Percentiles rank a stretch among this genome's conserved stretches.
Evolutionary conservation across 2,329 filamentous ascomycete genomes (phyloP).

Genomic region (Cercospora beticola): DNA sequence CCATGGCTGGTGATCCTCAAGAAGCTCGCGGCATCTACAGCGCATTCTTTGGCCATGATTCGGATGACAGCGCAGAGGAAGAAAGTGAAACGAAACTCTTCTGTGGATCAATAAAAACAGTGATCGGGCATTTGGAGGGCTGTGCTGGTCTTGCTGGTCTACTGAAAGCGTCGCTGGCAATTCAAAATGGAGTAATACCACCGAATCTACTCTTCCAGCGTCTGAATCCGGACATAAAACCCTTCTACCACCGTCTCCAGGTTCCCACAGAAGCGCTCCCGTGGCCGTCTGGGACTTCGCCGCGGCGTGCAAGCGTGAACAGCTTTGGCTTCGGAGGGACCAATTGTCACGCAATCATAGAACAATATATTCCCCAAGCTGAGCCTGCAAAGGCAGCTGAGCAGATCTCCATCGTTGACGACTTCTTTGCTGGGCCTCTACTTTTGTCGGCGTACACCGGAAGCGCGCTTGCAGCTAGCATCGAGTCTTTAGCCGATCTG

Average conservation of each 20-base stretch:
- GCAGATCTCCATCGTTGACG: neutral
- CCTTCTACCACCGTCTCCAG: slow-evolving; percentile 22
- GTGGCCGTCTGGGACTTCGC: slow-evolving; percentile 31
- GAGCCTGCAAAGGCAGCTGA: neutral
- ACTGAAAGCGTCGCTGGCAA: slow-evolving; percentile 31
- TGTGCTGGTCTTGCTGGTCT: slow-evolving; percentile 28
- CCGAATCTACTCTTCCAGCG: slow-evolving; percentile 30
- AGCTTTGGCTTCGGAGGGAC: slow-evolving; percentile 30
- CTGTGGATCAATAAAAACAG: slow-evolving; percentile 32
- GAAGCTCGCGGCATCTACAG: slow-evolving; percentile 30
- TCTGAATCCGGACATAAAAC: slow-evolving; percentile 34
- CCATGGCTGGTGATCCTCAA: slow-evolving; percentile 32
- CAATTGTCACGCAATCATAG: slow-evolving; percentile 29
- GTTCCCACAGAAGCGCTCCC: slow-evolving; percentile 28
- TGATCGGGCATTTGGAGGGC: slow-evolving; percentile 30
- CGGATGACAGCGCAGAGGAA: neutral
- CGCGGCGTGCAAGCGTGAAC: slow-evolving; percentile 26
- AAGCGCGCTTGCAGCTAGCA: slow-evolving; percentile 16
- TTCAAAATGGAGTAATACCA: slow-evolving; percentile 32
- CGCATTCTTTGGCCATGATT: slow-evolving; percentile 16
- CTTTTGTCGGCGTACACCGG: slow-evolving; percentile 21
- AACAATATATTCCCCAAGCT: slow-evolving; percentile 19
- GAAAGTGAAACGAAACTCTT: slow-evolving; percentile 12
- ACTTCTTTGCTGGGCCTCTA: slow-evolving; percentile 20
- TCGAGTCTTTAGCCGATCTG: slow-evolving; percentile 17